These are phyloP conservation scores for Yarrowia bubula DNA, from an alignment of 805 yeast species.

Conservation along the genomic window DNA sequence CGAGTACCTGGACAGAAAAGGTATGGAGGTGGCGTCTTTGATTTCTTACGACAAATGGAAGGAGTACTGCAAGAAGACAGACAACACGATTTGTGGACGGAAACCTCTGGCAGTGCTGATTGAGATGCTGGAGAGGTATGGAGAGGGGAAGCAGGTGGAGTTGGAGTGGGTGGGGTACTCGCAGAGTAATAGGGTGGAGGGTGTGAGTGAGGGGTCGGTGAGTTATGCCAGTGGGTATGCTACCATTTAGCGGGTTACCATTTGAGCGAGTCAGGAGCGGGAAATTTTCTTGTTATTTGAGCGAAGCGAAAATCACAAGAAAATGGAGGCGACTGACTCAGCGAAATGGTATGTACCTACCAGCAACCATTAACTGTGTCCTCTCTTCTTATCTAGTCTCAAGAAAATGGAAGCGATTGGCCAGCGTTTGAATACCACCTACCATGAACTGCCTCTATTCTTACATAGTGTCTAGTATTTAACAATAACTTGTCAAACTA, in stretches of 20 bases:
- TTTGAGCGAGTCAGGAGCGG: no score
- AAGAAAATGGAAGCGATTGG: no score
- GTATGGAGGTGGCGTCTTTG: slow-evolving; percentile 57
- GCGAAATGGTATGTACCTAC: no score
- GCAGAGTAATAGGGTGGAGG: slow-evolving; percentile 61
- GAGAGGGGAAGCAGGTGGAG: slow-evolving; percentile 32
- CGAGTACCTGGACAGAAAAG: slow-evolving; percentile 66
- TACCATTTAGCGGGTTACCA: background rate
- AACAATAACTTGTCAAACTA: no score
- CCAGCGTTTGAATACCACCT: no score
- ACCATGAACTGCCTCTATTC: no score
- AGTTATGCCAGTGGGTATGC: slow-evolving; percentile 84
- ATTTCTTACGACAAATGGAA: slow-evolving; percentile 64
- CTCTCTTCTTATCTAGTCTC: no score
- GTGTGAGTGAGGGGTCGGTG: slow-evolving; percentile 69
- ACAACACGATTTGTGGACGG: slow-evolving; percentile 92
- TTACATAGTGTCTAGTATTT: no score
- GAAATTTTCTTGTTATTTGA: no score
- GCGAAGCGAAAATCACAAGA: no score
- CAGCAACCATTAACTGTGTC: no score
- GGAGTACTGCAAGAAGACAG: slow-evolving; percentile 63
- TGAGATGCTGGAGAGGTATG: slow-evolving; percentile 41
- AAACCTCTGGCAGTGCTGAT: slow-evolving; percentile 70
- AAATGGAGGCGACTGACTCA: no score
- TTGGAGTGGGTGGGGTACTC: slow-evolving; percentile 76